Percentiles rank a stretch among this genome's conserved stretches.
These are phyloP conservation scores for Chytriomyces sp. DNA, from an alignment of 192 early-diverging fungal genomes.

Conservation along the genomic window DNA sequence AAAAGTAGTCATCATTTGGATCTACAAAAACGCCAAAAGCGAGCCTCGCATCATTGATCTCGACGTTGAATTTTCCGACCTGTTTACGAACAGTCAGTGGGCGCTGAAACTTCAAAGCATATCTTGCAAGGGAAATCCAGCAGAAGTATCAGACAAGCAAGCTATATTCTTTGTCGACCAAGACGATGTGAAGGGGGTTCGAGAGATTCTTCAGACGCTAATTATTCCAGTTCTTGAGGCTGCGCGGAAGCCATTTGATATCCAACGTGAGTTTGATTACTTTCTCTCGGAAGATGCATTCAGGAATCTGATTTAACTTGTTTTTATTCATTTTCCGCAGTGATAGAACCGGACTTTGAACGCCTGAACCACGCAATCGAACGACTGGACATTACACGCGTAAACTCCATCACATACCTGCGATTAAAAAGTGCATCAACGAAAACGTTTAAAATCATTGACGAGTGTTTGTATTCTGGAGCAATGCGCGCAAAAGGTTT, in stretches of 20 bases:
- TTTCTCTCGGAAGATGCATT: not conserved
- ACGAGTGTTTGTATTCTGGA: constrained; percentile 16
- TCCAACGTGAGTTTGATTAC: constrained; percentile 13
- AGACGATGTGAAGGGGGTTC: constrained; percentile 1
- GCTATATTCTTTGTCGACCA: constrained; percentile 30
- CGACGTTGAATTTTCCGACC: constrained; percentile 18
- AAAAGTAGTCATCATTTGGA: constrained; percentile 17
- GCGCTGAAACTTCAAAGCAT: constrained; percentile 8
- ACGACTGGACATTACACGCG: not conserved
- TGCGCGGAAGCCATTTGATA: constrained; percentile 29
- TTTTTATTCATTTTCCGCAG: too few relatives aligned
- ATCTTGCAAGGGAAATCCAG: constrained; percentile 20
- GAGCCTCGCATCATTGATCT: constrained; percentile 21
- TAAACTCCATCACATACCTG: constrained; percentile 31
- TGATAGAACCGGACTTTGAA: constrained; percentile 10
- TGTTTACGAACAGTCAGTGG: constrained; percentile 28
- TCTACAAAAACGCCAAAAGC: constrained; percentile 11
- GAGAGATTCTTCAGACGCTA: constrained; percentile 11
- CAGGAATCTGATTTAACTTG: too few relatives aligned
- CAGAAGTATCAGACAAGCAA: constrained; percentile 28
- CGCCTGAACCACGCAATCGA: not conserved
- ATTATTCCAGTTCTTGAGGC: constrained; percentile 27
- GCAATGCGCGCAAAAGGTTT: constrained; percentile 15
- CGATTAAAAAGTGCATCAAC: constrained; percentile 22
- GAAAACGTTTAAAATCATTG: constrained; percentile 18